Conservation (phyloP, 129 eudicot species). For the Apium graveolens region DNA sequence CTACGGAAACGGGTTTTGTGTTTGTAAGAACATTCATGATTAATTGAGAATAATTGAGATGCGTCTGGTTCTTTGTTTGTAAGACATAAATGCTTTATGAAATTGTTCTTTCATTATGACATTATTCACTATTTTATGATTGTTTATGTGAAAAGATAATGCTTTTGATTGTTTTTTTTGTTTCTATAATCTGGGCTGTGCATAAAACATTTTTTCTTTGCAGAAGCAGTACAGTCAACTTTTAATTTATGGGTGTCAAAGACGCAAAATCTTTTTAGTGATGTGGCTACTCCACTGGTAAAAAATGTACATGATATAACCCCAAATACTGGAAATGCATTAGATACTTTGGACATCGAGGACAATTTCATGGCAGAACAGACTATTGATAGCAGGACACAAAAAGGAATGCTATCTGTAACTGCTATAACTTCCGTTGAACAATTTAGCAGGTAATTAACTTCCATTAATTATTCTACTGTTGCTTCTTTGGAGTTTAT, state of each 20-base stretch:
- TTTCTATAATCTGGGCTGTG: background rate
- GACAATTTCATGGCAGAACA: slow-evolving; percentile 73
- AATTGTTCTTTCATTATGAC: background rate
- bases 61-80: background rate
- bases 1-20: background rate
- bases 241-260: slow-evolving; percentile 67
- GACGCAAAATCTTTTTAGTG: slow-evolving; percentile 73
- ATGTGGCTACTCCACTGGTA: slow-evolving; percentile 72
- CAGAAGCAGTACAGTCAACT: slow-evolving; percentile 78
- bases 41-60: background rate
- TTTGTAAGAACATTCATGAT: background rate
- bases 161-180: background rate
- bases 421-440: slow-evolving; percentile 89
- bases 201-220: slow-evolving; percentile 2
- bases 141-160: background rate
- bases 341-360: slow-evolving; percentile 47
- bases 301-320: slow-evolving; percentile 47
- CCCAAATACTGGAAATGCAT: slow-evolving; percentile 26
- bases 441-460: slow-evolving; percentile 83
- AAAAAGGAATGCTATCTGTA: slow-evolving; percentile 65
- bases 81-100: background rate
- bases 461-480: background rate
- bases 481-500: background rate
- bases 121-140: background rate
- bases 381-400: slow-evolving; percentile 61